phyloP scores from a whole-genome alignment of 2,329 filamentous ascomycete genomes.

The Ustulina deusta region DNA sequence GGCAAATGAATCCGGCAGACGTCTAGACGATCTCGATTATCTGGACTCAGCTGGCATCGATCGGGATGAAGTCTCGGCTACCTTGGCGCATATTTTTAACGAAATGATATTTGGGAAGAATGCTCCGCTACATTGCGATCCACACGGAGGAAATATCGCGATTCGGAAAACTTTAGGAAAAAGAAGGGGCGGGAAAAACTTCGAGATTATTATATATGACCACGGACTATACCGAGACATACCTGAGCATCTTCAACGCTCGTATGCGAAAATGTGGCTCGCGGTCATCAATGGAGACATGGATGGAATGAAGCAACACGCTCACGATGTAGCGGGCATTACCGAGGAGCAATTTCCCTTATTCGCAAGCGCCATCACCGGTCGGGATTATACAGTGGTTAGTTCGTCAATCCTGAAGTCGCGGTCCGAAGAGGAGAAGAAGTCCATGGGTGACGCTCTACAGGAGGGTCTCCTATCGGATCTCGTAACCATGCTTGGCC shows the following conservation, averaged over 20 bases:
- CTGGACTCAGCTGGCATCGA: slow-evolving; percentile 89
- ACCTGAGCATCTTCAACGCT: slow-evolving; percentile 78
- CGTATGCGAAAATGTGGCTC: slow-evolving; percentile 97
- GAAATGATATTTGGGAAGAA: slow-evolving; percentile 97
- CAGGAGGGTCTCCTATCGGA: slow-evolving; percentile 90
- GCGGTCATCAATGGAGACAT: slow-evolving; percentile 94
- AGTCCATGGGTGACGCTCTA: slow-evolving; percentile 84
- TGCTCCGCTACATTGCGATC: slow-evolving; percentile 94
- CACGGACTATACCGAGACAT: slow-evolving; percentile 97
- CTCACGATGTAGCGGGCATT: slow-evolving; percentile 88
- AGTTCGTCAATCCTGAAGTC: slow-evolving; percentile 68
- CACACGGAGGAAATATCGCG: slow-evolving; percentile 95
- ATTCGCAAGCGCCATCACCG: slow-evolving; percentile 96
- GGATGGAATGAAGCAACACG: slow-evolving; percentile 85
- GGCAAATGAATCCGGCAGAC: slow-evolving; percentile 88
- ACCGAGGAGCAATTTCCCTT: slow-evolving; percentile 91
- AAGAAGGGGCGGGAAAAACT: slow-evolving; percentile 74
- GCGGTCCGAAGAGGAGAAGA: slow-evolving; percentile 81
- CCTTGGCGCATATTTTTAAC: slow-evolving; percentile 93
- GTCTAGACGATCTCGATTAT: slow-evolving; percentile 89
- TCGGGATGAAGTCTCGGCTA: slow-evolving; percentile 93
- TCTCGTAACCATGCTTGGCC: slow-evolving; percentile 86
- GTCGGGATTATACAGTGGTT: slow-evolving; percentile 86
- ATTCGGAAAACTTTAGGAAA: slow-evolving; percentile 79
- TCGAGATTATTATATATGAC: slow-evolving; percentile 96